A percentile compares a stretch with the other conserved stretches of the same genome.
Conservation (phyloP, 192 early-diverging fungal genomes). For the Coemansia sp. region DNA sequence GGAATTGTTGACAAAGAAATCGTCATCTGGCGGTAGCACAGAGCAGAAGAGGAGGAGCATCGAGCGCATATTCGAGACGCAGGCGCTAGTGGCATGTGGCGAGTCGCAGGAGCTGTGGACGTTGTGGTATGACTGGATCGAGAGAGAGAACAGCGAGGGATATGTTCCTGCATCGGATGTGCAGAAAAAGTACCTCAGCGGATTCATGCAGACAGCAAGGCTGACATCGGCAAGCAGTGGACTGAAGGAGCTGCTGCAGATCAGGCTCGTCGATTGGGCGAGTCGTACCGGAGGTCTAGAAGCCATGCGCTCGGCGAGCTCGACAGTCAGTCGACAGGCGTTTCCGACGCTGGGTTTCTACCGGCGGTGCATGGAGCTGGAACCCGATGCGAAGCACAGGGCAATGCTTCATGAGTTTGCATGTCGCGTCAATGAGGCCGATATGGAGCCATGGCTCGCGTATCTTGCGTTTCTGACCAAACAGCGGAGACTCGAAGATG, state of each 20-base stretch:
- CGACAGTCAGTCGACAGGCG: slow-evolving; percentile 54
- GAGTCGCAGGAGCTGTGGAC: slow-evolving; percentile 48
- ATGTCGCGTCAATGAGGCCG: slow-evolving; percentile 23
- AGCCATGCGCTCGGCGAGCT: slow-evolving; percentile 54
- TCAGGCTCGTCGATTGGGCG: slow-evolving; percentile 63
- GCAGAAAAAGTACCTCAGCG: slow-evolving; percentile 47
- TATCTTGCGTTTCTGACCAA: slow-evolving; percentile 32
- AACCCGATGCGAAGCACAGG: slow-evolving; percentile 37
- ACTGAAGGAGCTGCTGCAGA: slow-evolving; percentile 55
- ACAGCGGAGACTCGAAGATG: slow-evolving; percentile 15
- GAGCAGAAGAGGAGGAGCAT: slow-evolving; percentile 20
- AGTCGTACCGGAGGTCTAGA: slow-evolving; percentile 30
- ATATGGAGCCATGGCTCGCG: slow-evolving; percentile 27
- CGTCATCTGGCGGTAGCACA: background rate
- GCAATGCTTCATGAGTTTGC: slow-evolving; percentile 37
- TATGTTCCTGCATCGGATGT: slow-evolving; percentile 37
- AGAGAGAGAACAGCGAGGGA: slow-evolving; percentile 13
- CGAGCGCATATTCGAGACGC: slow-evolving; percentile 49
- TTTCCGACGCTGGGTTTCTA: slow-evolving; percentile 65
- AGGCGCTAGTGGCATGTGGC: slow-evolving; percentile 30
- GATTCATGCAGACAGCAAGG: slow-evolving; percentile 55
- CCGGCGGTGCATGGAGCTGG: slow-evolving; percentile 62
- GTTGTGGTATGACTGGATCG: slow-evolving; percentile 45
- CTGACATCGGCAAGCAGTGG: slow-evolving; percentile 48
- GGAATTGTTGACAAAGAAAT: background rate